Base-by-base conservation (phyloP, 495 filamentous ascomycete genomes). In the Staphylotrichum tortipilum region DNA sequence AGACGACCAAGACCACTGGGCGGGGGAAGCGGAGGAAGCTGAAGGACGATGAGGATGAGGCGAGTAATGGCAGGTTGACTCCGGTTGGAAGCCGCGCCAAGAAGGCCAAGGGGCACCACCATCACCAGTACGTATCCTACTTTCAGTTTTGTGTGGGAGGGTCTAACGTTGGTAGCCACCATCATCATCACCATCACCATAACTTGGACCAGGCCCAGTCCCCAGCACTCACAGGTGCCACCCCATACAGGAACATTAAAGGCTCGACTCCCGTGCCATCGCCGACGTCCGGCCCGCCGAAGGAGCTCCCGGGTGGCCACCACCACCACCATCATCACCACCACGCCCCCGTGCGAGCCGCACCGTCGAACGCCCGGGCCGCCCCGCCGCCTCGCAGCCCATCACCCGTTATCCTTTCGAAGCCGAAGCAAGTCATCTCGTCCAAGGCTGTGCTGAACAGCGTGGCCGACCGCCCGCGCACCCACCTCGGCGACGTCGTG, bases 151-250 rank as follows among this genome's bases (percentile, higher is more conserved):
- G 6, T 3, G 22, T 44, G 8, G 22, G 28, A 2, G 15, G 18
- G 35, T 33, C 67, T 59, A 62, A 66, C 38, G 41, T 63, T 82
- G 3, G 80, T 64, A 81, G 88, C 54, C 79, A 82, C 47, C 78
- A 81, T 56, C 88, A 90, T 52, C 85, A 91, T 61, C 85, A 86
- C 58, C 81, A 82, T 38, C 80, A 85, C 53, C 84, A 86, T 56
- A 74, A 73, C 36, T 71, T 78, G 44, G 83, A 87, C n/a, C 82
- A 84, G 46, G 60, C 66, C 28, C 51, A 72, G n/a, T 67, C 69
- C 42, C 68, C 68, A 55, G 66, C 55, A 54, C 72, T 63, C 61
- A 61, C 69, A 33, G 57, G 60, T 8, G 64, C 56, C 47, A 59
- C 67, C 8, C 63, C 68, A 10, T 62, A 70, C 26, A 69, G 74